Percentiles rank a stretch among this genome's conserved stretches.
These are phyloP conservation scores for Euphorbia corollata DNA, from an alignment of 441 rosid species.

Conservation along the genomic window DNA sequence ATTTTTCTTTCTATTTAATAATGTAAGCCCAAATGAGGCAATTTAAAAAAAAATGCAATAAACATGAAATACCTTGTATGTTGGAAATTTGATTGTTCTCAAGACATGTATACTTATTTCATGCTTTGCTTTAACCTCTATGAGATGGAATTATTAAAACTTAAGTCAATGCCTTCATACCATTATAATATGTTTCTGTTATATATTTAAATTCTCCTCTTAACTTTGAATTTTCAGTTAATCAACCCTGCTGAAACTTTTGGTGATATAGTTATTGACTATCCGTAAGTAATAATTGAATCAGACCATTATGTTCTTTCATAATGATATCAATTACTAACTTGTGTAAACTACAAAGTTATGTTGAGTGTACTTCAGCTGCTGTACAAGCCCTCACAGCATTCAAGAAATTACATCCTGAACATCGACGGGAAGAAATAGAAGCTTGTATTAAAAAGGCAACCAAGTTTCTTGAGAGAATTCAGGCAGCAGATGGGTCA, in stretches of 20 bases:
- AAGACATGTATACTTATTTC: not conserved
- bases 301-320: not conserved
- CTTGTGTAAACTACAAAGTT: conserved; percentile 19
- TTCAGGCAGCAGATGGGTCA: conserved; percentile 56
- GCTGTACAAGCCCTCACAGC: conserved; percentile 49
- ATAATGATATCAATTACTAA: not conserved
- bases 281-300: conserved; percentile 57
- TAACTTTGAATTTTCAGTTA: conserved; percentile 42
- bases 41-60: not conserved
- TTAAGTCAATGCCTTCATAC: not conserved
- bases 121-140: not conserved
- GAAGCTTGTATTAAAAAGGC: conserved; percentile 41
- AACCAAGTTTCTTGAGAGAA: conserved; percentile 32
- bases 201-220: not conserved
- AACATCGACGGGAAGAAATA: conserved; percentile 51
- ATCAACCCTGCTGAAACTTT: conserved; percentile 99
- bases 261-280: conserved; percentile 93
- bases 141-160: not conserved
- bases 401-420: conserved; percentile 51
- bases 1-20: too few relatives aligned
- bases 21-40: too few relatives aligned
- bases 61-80: not conserved
- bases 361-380: conserved; percentile 65
- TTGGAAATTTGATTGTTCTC: not conserved
- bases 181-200: not conserved